Base-by-base conservation (phyloP, 73 alveolate genomes). In the Loxodes magnus region DNA sequence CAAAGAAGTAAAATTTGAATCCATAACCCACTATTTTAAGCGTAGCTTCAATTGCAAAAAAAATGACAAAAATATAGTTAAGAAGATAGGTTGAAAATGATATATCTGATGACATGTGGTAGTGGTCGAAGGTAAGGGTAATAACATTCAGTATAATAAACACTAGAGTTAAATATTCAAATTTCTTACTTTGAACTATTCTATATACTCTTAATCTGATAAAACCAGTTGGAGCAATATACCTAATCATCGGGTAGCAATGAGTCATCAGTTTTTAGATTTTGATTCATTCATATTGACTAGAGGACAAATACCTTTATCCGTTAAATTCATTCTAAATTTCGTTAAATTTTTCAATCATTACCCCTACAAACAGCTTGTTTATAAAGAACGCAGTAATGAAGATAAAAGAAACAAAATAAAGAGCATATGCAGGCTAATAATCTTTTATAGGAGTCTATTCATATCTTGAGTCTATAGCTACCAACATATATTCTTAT, bases 381-480 rank as follows among this genome's bases (percentile, higher is more conserved):
- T 68, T 59, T 23, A 75, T 67, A 62, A 75, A 75, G 74, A 75
- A 75, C 27, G 79, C 59, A 1, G 77, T 68, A 5, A 75, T 55
- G 56, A 69, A 75, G 3, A 75, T 69, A 51, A 60, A 75, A n/a
- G 35, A 49, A 0, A 75, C 59, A 29, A 64, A 69, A 20, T 48
- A 36, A 23, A 75, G 2, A 2, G 83, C n/a, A n/a, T n/a, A 63
- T 2, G 17, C 6, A 0, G 78, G 81, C 29, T 63, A 68, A 33
- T 51, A 28, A 41, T 75, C 72, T 0, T 48, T 25, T 29, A 15
- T 34, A 30, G 65, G 67, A 6, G 74, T 64, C 14, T 14, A 33
- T 37, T 58, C 65, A 9, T 21, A 62, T n/a, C 61, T 14, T 3
- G 20, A 35, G 25, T 35, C 64, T 36, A 28, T 33, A 4, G 22